Base-by-base conservation (phyloP, 805 yeast species). In the Saturnispora zaruensis region DNA sequence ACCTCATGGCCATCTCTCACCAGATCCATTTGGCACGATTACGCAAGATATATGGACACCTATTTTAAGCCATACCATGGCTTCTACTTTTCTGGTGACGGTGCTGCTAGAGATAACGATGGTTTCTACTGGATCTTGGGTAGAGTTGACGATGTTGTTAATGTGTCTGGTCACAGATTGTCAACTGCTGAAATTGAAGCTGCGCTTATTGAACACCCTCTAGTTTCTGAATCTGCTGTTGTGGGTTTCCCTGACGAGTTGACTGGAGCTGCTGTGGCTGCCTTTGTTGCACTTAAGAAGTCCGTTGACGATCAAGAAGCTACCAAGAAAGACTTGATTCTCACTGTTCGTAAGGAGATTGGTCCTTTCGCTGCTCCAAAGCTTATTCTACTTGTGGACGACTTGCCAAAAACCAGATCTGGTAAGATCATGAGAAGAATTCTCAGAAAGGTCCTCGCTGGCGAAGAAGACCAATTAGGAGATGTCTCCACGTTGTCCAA, bases 141-240 rank as follows among this genome's bases (percentile, higher is more conserved):
- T 50, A 76, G 95, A 70, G 93, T 86, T 53, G 95, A 86, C 66
- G 95, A 86, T 65, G 95, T 86, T 53, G 95, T 86, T 47, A 86
- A 86, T 63, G 93, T 86, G 40, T 81, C 88, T 33, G 95, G 95
- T 51, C 95, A 86, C 71, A 75, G 95, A 65, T 73, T 86, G 59
- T 84, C 93, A n/a, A 86, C 95, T 44, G 88, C 95, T 34, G 95
- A 86, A 68, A 85, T 86, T 58, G 95, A 86, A 69, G 86, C 90
- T 44, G 89, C 91, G 6, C 71, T 86, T 54, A 74, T 83, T 56
- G 91, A 84, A 66, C 85, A 84, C 66, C 67, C 73, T 23, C 70
- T 75, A 44, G 89, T 86, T 47, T 79, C 84, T 41, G 95, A 85
- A 67, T 74, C 83, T 59, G 95, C 95, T 6, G 95, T 85, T 49